phyloP scores from a whole-genome alignment of 768 basidiomycete species.

The Phaeotremella fagi region DNA sequence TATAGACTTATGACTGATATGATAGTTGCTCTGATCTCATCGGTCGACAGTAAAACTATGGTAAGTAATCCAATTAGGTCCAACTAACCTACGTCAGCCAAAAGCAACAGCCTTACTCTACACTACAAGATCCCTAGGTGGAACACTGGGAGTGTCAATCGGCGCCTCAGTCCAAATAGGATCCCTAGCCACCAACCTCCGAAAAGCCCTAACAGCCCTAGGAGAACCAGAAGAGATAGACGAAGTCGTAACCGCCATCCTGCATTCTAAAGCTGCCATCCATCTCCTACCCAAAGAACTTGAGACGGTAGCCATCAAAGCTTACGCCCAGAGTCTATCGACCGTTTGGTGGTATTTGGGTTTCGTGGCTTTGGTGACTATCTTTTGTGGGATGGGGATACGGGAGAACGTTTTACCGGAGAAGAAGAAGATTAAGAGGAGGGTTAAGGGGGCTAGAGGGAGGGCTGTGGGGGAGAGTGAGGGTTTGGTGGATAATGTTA shows the following conservation, averaged over 20 bases:
- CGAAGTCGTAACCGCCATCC: constrained; percentile 35
- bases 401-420: background rate
- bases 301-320: constrained; percentile 22
- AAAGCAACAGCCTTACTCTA: constrained; percentile 46
- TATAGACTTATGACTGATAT: background rate
- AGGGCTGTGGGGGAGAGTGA: background rate
- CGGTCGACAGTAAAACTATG: constrained; percentile 43
- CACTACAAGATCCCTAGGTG: constrained; percentile 43
- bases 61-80: constrained; percentile 12
- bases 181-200: constrained; percentile 23
- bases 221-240: constrained; percentile 22
- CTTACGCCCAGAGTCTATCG: constrained; percentile 34
- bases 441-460: background rate
- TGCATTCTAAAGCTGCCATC: constrained; percentile 45
- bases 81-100: constrained; percentile 22
- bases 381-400: constrained; percentile 3
- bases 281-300: constrained; percentile 20
- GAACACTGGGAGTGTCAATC: constrained; percentile 39
- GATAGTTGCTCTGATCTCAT: constrained; percentile 41
- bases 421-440: background rate
- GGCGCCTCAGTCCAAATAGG: constrained; percentile 44
- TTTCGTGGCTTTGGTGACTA: constrained; percentile 17
- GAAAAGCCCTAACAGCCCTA: constrained; percentile 6
- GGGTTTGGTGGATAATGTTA: background rate
- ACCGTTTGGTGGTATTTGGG: constrained; percentile 20